These are phyloP conservation scores for Ceratobasidium sp. DNA, from an alignment of 1,284 basidiomycete genomes.

Conservation along the genomic window DNA sequence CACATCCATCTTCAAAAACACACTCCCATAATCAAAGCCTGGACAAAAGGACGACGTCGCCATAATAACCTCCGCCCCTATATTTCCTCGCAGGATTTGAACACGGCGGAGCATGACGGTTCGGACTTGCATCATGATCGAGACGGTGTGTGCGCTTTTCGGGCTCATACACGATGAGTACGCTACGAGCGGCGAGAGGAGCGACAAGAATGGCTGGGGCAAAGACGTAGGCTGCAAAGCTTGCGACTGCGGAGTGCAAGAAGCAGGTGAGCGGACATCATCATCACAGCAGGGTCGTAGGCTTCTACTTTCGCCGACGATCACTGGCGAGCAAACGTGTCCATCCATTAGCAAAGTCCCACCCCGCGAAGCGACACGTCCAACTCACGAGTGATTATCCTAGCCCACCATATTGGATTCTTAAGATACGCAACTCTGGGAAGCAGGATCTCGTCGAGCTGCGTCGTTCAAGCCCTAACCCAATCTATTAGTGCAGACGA, in stretches of 20 bases:
- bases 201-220: slow-evolving; percentile 98
- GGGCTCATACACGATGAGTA: slow-evolving; percentile 87
- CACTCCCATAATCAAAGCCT: slow-evolving; percentile 80
- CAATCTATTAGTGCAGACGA: neutral
- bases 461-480: slow-evolving; percentile 84
- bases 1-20: slow-evolving; percentile 72
- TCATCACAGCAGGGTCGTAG: neutral
- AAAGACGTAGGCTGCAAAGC: slow-evolving; percentile 98
- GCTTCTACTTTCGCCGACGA: slow-evolving; percentile 83
- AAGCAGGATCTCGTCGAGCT: slow-evolving; percentile 63
- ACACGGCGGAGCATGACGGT: slow-evolving; percentile 70
- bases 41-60: slow-evolving; percentile 51
- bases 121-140: slow-evolving; percentile 66
- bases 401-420: slow-evolving; percentile 99
- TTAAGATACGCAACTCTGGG: slow-evolving; percentile 80
- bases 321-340: slow-evolving; percentile 64
- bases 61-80: slow-evolving; percentile 54
- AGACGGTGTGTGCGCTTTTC: slow-evolving; percentile 63
- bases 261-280: neutral
- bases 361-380: slow-evolving; percentile 9
- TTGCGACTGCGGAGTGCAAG: slow-evolving; percentile 77
- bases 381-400: slow-evolving; percentile 88
- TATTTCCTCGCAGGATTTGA: slow-evolving; percentile 72
- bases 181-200: slow-evolving; percentile 93
- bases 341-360: slow-evolving; percentile 45